Conservation (phyloP, 768 basidiomycete species). For the Suillus plorans region DNA sequence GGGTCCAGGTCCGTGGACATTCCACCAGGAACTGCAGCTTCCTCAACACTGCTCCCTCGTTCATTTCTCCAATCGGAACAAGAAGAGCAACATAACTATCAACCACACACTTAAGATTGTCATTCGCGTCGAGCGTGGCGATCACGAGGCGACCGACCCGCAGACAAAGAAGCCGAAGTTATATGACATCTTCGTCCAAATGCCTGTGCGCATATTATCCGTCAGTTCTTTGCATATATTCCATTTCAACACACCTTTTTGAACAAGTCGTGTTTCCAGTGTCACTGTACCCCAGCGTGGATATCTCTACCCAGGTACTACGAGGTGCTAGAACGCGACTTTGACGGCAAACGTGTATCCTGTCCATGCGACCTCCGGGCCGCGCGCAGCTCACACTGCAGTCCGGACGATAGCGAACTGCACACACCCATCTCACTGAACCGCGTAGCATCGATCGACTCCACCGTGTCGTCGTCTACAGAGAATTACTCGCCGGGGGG, state of each 20-base stretch:
- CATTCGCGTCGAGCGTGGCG: slow-evolving; percentile 79
- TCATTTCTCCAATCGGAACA: slow-evolving; percentile 80
- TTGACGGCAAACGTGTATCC: slow-evolving; percentile 5
- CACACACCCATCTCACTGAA: slow-evolving; percentile 13
- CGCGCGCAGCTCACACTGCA: neutral
- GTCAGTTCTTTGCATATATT: slow-evolving; percentile 44
- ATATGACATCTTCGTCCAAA: slow-evolving; percentile 87
- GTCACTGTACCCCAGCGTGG: slow-evolving; percentile 81
- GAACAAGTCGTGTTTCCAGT: slow-evolving; percentile 39
- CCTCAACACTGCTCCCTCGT: slow-evolving; percentile 63
- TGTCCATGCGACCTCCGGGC: slow-evolving; percentile 44
- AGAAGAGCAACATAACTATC: slow-evolving; percentile 67
- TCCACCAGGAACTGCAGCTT: slow-evolving; percentile 67
- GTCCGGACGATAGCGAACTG: neutral
- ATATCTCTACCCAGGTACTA: slow-evolving; percentile 78
- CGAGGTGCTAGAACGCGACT: slow-evolving; percentile 28
- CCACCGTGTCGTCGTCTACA: slow-evolving; percentile 35
- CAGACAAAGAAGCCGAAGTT: slow-evolving; percentile 74
- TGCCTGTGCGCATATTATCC: slow-evolving; percentile 84
- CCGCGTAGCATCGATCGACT: slow-evolving; percentile 28
- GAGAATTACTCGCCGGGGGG: slow-evolving; percentile 15
- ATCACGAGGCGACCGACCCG: slow-evolving; percentile 60
- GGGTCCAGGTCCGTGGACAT: slow-evolving; percentile 87
- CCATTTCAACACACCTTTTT: neutral
- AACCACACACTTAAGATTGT: slow-evolving; percentile 79